These are phyloP conservation scores for Cocos nucifera DNA, from an alignment of 176 grass and related monocot species.

Conservation along the genomic window DNA sequence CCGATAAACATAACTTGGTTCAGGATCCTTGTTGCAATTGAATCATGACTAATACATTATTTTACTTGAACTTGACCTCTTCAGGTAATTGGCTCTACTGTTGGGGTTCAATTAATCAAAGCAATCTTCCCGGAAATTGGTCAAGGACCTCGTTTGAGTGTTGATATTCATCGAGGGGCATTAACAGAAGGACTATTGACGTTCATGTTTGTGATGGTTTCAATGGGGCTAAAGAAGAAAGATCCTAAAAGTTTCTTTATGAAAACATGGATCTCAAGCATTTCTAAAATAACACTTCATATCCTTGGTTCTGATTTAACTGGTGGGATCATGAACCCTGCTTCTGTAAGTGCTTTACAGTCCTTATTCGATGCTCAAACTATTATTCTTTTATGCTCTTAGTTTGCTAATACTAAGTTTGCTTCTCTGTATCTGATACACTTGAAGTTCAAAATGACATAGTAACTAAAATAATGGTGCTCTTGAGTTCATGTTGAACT, in stretches of 20 bases:
- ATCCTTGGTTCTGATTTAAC: slow-evolving; percentile 88
- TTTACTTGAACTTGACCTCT: slow-evolving; percentile 1
- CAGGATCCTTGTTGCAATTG: no score
- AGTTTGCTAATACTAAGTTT: no score
- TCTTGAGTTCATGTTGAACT: no score
- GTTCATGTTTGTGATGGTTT: slow-evolving; percentile 78
- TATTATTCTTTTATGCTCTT: no score
- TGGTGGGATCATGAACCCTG: slow-evolving; percentile 98
- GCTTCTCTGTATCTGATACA: no score
- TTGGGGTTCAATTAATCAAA: slow-evolving; percentile 57
- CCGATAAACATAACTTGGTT: no score
- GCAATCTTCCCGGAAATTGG: slow-evolving; percentile 59
- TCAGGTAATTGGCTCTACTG: slow-evolving; percentile 61
- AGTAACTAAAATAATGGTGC: no score
- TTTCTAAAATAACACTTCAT: slow-evolving; percentile 85
- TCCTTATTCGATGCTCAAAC: no score
- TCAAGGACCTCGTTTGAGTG: slow-evolving; percentile 57
- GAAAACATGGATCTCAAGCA: slow-evolving; percentile 86
- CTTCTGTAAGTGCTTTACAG: slow-evolving; percentile 58
- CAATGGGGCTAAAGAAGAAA: slow-evolving; percentile 65
- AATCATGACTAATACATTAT: not conserved
- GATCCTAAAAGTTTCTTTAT: slow-evolving; percentile 79
- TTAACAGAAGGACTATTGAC: slow-evolving; percentile 78
- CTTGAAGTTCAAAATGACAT: no score
- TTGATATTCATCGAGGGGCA: slow-evolving; percentile 61